phyloP scores from a whole-genome alignment of 73 alveolate genomes.

The Paramecium primaurelia region DNA sequence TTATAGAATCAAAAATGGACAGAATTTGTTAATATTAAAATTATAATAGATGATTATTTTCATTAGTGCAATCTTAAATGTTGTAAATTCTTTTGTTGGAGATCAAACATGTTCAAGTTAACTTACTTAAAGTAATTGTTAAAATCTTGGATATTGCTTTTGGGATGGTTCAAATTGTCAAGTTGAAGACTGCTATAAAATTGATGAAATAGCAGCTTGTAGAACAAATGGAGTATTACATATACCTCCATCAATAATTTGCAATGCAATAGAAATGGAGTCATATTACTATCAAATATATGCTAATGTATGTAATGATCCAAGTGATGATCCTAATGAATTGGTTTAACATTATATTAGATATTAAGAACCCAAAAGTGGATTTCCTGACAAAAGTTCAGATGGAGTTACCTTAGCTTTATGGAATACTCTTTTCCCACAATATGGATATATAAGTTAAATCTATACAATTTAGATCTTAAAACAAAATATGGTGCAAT shows the following conservation, averaged over 20 bases:
- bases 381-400: not conserved
- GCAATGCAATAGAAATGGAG: not conserved
- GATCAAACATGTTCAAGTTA: not conserved
- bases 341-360: not conserved
- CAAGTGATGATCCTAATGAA: not conserved
- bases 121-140: not conserved
- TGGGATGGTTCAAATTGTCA: not conserved
- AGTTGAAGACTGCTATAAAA: not conserved
- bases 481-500: not conserved
- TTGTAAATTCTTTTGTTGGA: not conserved
- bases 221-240: not conserved
- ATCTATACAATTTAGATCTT: not conserved
- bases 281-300: not conserved
- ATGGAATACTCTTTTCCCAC: not conserved
- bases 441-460: not conserved
- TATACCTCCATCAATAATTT: not conserved
- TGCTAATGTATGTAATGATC: not conserved
- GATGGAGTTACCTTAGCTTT: not conserved
- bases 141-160: not conserved
- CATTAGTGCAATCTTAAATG: not conserved
- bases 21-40: too few relatives aligned
- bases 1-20: not conserved
- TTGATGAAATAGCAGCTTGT: slow-evolving; percentile 18
- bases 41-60: not conserved
- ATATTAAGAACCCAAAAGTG: not conserved